phyloP scores from a whole-genome alignment of 352 stramenopile species.

The Globisporangium lucens region DNA sequence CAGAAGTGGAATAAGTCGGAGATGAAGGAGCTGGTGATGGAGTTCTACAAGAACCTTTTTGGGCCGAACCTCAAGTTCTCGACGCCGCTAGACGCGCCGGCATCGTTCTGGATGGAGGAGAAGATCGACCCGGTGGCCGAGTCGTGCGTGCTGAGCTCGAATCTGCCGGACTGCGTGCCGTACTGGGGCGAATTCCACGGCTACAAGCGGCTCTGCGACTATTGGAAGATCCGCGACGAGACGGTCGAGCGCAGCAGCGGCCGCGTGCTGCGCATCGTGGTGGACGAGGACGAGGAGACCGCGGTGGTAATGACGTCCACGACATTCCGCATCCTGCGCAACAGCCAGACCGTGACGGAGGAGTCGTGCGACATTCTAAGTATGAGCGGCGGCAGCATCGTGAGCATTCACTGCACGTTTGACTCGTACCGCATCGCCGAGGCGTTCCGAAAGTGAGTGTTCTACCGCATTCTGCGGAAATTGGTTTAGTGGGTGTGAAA shows the following conservation, averaged over 20 bases:
- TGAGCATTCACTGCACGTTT: conserved; percentile 87
- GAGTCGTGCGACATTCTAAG: conserved; percentile 86
- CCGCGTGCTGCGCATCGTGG: conserved; percentile 76
- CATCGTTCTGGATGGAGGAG: conserved; percentile 83
- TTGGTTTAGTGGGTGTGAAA: neutral
- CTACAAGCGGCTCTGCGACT: conserved; percentile 84
- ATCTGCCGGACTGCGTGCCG: conserved; percentile 79
- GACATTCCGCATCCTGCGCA: conserved; percentile 83
- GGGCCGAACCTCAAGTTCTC: conserved; percentile 75
- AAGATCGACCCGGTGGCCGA: conserved; percentile 76
- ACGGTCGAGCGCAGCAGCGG: conserved; percentile 80
- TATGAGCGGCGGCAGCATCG: conserved; percentile 64
- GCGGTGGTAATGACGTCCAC: conserved; percentile 88
- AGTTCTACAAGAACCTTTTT: conserved; percentile 81
- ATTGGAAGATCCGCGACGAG: conserved; percentile 87
- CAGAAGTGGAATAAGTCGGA: conserved; percentile 59
- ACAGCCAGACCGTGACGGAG: conserved; percentile 83
- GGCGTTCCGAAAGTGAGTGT: conserved; percentile 80
- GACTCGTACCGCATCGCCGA: conserved; percentile 83
- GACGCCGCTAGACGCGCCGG: conserved; percentile 69
- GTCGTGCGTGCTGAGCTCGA: conserved; percentile 77
- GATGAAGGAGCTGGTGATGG: conserved; percentile 71
- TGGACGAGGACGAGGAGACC: conserved; percentile 84
- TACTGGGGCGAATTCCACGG: conserved; percentile 89
- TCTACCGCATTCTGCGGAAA: neutral